These are phyloP conservation scores for Sicyos baderoa DNA, from an alignment of 306 rosid species.

Conservation along the genomic window DNA sequence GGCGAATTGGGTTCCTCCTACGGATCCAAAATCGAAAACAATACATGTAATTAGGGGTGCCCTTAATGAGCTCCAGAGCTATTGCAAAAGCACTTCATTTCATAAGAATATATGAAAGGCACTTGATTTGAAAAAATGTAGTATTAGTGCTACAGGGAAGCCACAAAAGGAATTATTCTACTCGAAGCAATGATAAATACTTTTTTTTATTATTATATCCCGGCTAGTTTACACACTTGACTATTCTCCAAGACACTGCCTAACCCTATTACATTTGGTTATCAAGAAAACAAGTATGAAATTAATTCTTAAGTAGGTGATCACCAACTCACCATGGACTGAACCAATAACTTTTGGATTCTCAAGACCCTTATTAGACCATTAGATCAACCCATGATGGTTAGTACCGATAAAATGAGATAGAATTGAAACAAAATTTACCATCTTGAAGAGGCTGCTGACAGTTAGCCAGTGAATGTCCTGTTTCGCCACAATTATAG, in stretches of 20 bases:
- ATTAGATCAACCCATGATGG: too few relatives aligned
- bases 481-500: constrained; percentile 78
- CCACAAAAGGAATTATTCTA: not conserved
- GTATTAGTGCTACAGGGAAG: not conserved
- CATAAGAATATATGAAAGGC: not conserved
- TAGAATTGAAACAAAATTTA: constrained; percentile 17
- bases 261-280: too few relatives aligned
- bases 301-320: too few relatives aligned
- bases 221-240: too few relatives aligned
- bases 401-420: not conserved
- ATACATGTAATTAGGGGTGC: constrained; percentile 12
- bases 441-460: constrained; percentile 60
- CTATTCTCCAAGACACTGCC: too few relatives aligned
- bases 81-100: not conserved
- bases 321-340: too few relatives aligned
- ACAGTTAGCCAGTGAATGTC: constrained; percentile 68
- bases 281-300: too few relatives aligned
- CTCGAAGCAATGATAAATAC: not conserved
- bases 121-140: not conserved
- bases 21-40: constrained; percentile 25
- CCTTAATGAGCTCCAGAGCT: not conserved
- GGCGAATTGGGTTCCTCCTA: constrained; percentile 90
- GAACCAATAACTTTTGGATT: too few relatives aligned
- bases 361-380: too few relatives aligned
- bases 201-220: too few relatives aligned